Base-by-base conservation (phyloP, 495 filamentous ascomycete genomes). In the Hypoxylon fuscum region DNA sequence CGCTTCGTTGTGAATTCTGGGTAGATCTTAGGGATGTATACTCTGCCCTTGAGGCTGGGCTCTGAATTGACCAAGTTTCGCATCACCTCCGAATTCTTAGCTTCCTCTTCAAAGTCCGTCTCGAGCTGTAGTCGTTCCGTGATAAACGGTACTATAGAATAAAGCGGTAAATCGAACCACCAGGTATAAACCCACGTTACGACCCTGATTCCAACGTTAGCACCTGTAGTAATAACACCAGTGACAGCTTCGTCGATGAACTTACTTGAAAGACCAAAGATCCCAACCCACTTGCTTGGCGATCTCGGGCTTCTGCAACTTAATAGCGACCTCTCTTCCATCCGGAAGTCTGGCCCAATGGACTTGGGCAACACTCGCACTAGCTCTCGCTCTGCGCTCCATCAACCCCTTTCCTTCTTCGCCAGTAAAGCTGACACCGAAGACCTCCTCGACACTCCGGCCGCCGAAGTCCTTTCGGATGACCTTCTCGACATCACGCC, bases 291-390 rank as follows among this genome's bases (percentile, higher is more conserved):
- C 87, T 76, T 98, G 95, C 66, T 87, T 84, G 12, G 81, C 86
- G 61, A 98, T 97, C 79, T 97, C 96, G 21, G 86, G 85, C 76
- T 98, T 98, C 81, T 98, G 95, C 21, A 98, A 87, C 79, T 98
- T 98, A 63, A 98, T 83, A 0, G 95, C 95, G 15, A 97, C 90
- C 80, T 96, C 91, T 35, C 89, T 82, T 0, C 94, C 94, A 76
- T 96, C 92, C 6, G 81, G 71, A 51, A 98, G 65, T 47, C 90
- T 76, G 22, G 95, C 94, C 91, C 93, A 96, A 70, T 98, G 95
- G 0, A 98, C 95, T 76, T 98, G 95, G 10, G 95, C 95, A 0
- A 98, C 93, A 68, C 89, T 93, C 5, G 95, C 95, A 55, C 89
- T 93, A 0, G 95, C 95, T 53, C 91, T 81, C 1, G 95, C 94